Evolutionary conservation across 257 asterid genomes (phyloP).

Genomic region (Petunia secreta): DNA sequence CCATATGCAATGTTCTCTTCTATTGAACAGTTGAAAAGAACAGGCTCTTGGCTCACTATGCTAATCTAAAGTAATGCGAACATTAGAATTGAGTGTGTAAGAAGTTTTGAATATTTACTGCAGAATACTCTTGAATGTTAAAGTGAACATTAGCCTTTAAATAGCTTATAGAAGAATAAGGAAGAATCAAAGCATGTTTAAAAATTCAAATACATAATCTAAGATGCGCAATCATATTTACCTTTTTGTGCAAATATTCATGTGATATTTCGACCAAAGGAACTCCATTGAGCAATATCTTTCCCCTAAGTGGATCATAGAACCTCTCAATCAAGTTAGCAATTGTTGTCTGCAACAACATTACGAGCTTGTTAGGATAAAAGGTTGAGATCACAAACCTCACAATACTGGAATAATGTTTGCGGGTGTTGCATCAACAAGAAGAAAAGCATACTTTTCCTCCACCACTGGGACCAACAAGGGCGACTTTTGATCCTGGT

Average conservation of each 20-base stretch:
- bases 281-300: slow-evolving; percentile 68
- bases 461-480: slow-evolving; percentile 92
- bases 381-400: background rate
- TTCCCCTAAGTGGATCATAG: slow-evolving; percentile 72
- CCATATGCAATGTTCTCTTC: slow-evolving; percentile 87
- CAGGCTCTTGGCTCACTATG: slow-evolving; percentile 89
- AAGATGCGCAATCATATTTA: slow-evolving; percentile 23
- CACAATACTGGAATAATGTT: background rate
- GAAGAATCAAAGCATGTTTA: too few relatives aligned
- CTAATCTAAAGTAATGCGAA: slow-evolving; percentile 47
- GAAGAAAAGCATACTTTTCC: slow-evolving; percentile 63
- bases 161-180: too few relatives aligned
- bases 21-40: slow-evolving; percentile 80
- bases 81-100: background rate
- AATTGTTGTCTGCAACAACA: slow-evolving; percentile 66
- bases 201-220: too few relatives aligned
- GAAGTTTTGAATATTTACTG: too few relatives aligned
- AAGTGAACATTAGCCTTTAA: too few relatives aligned
- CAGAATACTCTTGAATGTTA: too few relatives aligned
- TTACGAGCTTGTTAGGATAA: background rate
- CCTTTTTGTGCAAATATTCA: slow-evolving; percentile 73
- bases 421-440: background rate
- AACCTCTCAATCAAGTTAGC: slow-evolving; percentile 89
- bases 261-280: slow-evolving; percentile 68
- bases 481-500: slow-evolving; percentile 79